These are phyloP conservation scores for Malus asiatica DNA, from an alignment of 306 rosid species.

Conservation along the genomic window DNA sequence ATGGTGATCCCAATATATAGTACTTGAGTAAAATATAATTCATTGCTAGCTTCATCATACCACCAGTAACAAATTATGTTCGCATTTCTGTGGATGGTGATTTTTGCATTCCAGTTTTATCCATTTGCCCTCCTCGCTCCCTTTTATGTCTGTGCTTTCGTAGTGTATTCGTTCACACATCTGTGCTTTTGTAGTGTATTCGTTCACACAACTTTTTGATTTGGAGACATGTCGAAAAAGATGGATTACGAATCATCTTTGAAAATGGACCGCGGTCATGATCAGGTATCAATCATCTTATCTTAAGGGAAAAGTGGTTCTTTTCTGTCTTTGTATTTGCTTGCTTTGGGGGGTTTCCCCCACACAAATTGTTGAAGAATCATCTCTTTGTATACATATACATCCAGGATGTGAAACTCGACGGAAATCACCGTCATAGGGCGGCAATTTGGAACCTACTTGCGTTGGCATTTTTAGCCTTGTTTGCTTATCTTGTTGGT, in stretches of 20 bases:
- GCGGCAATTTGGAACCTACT: constrained; percentile 10
- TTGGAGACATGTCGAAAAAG: constrained; percentile 20
- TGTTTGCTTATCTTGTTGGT: constrained; percentile 5
- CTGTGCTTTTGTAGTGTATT: background rate
- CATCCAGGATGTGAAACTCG: constrained; percentile 9
- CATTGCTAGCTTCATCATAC: background rate
- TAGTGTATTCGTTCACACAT: background rate
- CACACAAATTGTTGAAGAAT: constrained; percentile 29
- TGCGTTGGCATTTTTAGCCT: background rate
- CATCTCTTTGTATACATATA: constrained; percentile 7
- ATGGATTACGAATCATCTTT: constrained; percentile 18
- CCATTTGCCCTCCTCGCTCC: no score
- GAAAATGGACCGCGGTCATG: constrained; percentile 15
- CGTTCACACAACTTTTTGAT: constrained; percentile 14
- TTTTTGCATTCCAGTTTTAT: no score
- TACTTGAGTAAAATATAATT: background rate
- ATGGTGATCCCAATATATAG: background rate
- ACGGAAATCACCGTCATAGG: background rate
- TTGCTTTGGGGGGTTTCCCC: constrained; percentile 18
- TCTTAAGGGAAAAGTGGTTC: constrained; percentile 25
- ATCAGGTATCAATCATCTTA: constrained; percentile 27
- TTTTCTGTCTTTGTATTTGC: constrained; percentile 7
- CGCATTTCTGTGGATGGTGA: no score
- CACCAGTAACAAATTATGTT: background rate
- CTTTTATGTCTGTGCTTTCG: no score